These are phyloP conservation scores for Endoconidiophora laricicola DNA, from an alignment of 2,329 filamentous ascomycete genomes.

Conservation along the genomic window DNA sequence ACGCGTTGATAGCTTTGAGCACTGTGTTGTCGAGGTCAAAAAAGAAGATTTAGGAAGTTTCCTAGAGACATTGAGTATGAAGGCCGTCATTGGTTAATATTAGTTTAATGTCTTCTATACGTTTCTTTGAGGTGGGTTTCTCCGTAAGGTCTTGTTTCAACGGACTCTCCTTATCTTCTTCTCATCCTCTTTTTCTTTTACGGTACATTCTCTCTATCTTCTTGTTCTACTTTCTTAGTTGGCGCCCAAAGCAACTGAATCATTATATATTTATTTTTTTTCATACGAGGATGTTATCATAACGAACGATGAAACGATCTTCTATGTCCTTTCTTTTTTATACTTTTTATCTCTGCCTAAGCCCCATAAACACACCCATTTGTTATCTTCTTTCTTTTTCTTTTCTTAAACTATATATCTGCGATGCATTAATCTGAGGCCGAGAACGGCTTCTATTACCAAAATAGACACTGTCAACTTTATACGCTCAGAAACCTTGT, in stretches of 20 bases:
- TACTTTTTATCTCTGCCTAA: too few relatives aligned
- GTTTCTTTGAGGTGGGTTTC: neutral
- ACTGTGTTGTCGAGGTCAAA: slow-evolving; percentile 92
- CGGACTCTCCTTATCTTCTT: neutral
- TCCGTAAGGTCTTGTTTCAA: neutral
- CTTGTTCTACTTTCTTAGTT: too few relatives aligned
- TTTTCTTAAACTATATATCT: too few relatives aligned
- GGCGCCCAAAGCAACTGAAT: too few relatives aligned
- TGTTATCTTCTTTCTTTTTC: too few relatives aligned
- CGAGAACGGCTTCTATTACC: too few relatives aligned
- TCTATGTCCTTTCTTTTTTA: slow-evolving; percentile 2
- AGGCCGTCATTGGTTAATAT: slow-evolving; percentile 53
- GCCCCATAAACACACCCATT: too few relatives aligned
- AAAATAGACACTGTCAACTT: too few relatives aligned
- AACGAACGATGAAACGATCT: slow-evolving; percentile 3
- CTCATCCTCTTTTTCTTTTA: neutral
- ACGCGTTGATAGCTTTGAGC: slow-evolving; percentile 89
- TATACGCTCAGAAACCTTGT: too few relatives aligned
- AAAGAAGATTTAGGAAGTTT: slow-evolving; percentile 89
- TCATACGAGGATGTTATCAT: neutral
- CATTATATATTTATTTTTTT: too few relatives aligned
- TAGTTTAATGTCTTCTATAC: neutral
- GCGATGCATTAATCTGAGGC: too few relatives aligned
- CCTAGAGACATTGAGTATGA: slow-evolving; percentile 80
- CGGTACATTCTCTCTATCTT: too few relatives aligned